These are phyloP conservation scores for Pseudohyphozyma bogoriensis DNA, from an alignment of 768 basidiomycete genomes.

Conservation along the genomic window DNA sequence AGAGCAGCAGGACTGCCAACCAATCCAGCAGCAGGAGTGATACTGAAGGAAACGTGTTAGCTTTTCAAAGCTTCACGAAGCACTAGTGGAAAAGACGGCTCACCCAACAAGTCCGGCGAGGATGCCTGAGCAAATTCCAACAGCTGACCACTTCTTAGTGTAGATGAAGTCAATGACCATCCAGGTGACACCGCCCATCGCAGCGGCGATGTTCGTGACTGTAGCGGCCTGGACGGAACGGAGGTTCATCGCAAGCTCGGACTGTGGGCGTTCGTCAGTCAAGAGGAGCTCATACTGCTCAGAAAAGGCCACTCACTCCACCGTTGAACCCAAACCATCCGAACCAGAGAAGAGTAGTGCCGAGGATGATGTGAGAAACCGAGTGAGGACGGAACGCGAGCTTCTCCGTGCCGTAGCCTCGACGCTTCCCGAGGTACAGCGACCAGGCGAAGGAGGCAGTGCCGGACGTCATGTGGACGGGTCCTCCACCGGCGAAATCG, in stretches of 20 bases:
- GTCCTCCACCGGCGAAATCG: slow-evolving; percentile 74
- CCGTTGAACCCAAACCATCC: slow-evolving; percentile 62
- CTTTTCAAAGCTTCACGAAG: neutral
- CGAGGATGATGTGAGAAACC: slow-evolving; percentile 83
- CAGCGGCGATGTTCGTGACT: slow-evolving; percentile 81
- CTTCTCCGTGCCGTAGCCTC: slow-evolving; percentile 44
- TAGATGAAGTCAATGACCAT: slow-evolving; percentile 27
- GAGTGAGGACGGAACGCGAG: slow-evolving; percentile 35
- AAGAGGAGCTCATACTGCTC: too few relatives aligned
- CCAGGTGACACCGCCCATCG: slow-evolving; percentile 64
- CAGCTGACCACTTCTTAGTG: slow-evolving; percentile 62
- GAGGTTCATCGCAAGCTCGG: slow-evolving; percentile 76
- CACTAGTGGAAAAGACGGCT: neutral
- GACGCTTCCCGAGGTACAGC: slow-evolving; percentile 72
- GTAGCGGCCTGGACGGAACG: slow-evolving; percentile 74
- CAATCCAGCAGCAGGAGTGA: slow-evolving; percentile 57
- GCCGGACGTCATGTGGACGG: slow-evolving; percentile 73
- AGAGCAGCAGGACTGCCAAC: slow-evolving; percentile 68
- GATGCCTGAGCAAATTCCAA: slow-evolving; percentile 84
- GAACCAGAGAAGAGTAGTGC: slow-evolving; percentile 87
- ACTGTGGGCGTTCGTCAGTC: too few relatives aligned
- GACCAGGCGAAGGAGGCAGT: slow-evolving; percentile 75
- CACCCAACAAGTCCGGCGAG: slow-evolving; percentile 56
- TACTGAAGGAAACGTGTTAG: neutral
- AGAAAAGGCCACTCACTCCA: too few relatives aligned